Evolutionary conservation across 1,284 basidiomycete genomes (phyloP), one percentile per base, ranked within the genome.

Genomic region (Puccinia hordei): DNA sequence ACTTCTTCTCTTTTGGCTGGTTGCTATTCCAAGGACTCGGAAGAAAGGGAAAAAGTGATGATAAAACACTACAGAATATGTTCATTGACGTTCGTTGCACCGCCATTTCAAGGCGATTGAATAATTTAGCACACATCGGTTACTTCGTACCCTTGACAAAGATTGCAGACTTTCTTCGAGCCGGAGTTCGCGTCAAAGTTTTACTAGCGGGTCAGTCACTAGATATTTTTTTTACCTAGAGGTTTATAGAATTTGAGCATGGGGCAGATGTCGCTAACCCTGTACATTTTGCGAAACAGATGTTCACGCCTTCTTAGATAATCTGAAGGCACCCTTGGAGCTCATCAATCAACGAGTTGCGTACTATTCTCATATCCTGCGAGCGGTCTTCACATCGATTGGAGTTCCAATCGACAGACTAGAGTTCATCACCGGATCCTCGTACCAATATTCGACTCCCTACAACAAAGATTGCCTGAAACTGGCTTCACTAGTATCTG

Each of bases 381-480:
- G 90, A 63, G 89, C 94, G 41, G 92, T 98, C 73, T 93, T 99
- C 87, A 86, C 84, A 10, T 91, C 93, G 0, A 91, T 99, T 76
- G 94, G 93, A 57, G 95, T 99, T 78, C 95, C 96, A 1, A 92
- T 91, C 17, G 90, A 92, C 41, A 91, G 91, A 84, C 88, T 97
- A 61, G 89, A 88, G 81, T 96, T 99, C 85, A 91, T 98, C 15
- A 90, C 92, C 83, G 96, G 96, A 17, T 93, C 93, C 0, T 91
- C 90, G 83, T 97, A 96, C 90, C 95, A 99, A 86, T 90, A 98
- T 81, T 91, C 91, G 1, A 89, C 89, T 59, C 93, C 96, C 82
- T 99, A 98, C 90, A 97, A 92, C 84, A 89, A 98, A 85, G 97
- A 99, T 87, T 93, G 95, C 85, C 98, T 95, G 90, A 90, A 90